Evolutionary conservation across 1,284 basidiomycete species (phyloP), one percentile per base, ranked within the genome.

Genomic region (Fereydounia khargensis): DNA sequence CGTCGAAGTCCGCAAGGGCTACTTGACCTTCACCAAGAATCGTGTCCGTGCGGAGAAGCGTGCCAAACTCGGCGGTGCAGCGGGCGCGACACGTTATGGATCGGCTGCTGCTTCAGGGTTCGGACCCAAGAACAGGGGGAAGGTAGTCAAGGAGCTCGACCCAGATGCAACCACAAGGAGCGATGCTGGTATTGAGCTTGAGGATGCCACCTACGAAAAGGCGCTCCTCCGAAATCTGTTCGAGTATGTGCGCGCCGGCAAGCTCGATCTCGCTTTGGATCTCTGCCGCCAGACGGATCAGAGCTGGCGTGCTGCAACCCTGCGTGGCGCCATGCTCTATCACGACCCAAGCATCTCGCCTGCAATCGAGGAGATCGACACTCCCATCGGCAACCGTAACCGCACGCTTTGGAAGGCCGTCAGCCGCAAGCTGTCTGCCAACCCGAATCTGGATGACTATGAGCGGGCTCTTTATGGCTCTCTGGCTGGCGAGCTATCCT

Each of bases 401-500:
- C 56, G 73, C 17, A 43, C 57, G 2, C 47, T 70, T 11, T 76
- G 73, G 73, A 74, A 74, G 39, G 55, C 55, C 3, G 62, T 72
- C 2, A 71, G 68, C 43, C 44, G 59, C 13, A 68, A 61, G 43
- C 45, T 74, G 1, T 65, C 70, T 9, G 32, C 44, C n/a, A 65
- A 64, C 41, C 78, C 83, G 23, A 79, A 80, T 18, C 78, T 95
- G 5, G 81, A 87, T 0, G 80, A 84, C 11, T 81, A 84, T 39
- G 92, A 96, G 73, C 84, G 90, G 13, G 82, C 86, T 0, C 78
- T 97, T 0, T 94, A 92, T 65, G 92, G 91, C 0, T 85, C 90
- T 0, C 82, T 98, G 6, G 85, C 86, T 0, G 91, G 91, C 3
- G 91, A 94, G 4, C 83, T 88, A 0, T 80, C 80, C 6, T 81